Conservation (phyloP, 78 protist genomes). For the Dictyostelium brefeldianum region DNA sequence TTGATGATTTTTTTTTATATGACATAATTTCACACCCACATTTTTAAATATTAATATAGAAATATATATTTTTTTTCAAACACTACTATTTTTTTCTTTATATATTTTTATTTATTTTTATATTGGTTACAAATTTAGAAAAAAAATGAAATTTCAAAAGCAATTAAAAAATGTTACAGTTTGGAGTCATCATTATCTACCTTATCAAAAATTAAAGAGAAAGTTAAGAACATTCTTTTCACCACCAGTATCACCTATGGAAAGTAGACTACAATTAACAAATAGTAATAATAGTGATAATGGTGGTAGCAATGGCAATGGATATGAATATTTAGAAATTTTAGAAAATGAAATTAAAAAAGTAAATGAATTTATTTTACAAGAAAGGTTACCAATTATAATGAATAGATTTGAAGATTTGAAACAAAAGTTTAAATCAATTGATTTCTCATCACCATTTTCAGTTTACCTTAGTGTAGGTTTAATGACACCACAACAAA, state of each 20-base stretch:
- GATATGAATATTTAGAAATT: slow-evolving; percentile 5
- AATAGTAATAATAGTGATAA: neutral
- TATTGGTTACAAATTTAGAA: neutral
- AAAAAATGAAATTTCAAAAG: slow-evolving; percentile 68
- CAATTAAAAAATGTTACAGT: slow-evolving; percentile 38
- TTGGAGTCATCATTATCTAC: slow-evolving; percentile 70
- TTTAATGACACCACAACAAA: slow-evolving; percentile 22
- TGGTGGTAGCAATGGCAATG: neutral
- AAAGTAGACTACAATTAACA: neutral
- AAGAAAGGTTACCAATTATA: slow-evolving; percentile 28
- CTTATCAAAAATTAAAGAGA: slow-evolving; percentile 73
- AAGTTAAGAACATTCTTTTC: slow-evolving; percentile 26
- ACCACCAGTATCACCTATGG: slow-evolving; percentile 23
- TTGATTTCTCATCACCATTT: slow-evolving; percentile 74
- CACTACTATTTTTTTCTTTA: neutral
- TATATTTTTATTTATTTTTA: neutral
- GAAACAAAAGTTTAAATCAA: neutral
- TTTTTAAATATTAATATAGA: neutral
- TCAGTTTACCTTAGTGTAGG: slow-evolving; percentile 16
- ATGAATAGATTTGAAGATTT: slow-evolving; percentile 29
- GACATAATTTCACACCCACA: neutral
- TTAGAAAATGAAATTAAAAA: slow-evolving; percentile 51
- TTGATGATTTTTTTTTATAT: neutral
- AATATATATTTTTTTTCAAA: no score
- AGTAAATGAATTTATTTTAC: slow-evolving; percentile 16